phyloP scores from a whole-genome alignment of 2,329 filamentous ascomycete genomes.

The Fusarium sublunatum region DNA sequence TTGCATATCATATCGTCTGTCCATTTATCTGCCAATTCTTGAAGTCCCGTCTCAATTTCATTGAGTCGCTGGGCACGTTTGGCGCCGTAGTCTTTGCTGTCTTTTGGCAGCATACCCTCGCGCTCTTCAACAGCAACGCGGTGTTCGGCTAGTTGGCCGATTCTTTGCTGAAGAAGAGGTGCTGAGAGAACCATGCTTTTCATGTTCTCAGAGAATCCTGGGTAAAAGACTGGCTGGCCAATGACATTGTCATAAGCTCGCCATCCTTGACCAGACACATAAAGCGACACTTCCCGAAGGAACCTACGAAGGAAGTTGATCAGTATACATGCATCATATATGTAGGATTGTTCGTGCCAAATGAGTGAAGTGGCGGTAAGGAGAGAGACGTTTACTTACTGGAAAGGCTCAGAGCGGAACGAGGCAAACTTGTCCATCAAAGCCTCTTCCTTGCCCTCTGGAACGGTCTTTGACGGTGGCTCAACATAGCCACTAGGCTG shows the following conservation, averaged over 20 bases:
- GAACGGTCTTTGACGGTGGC: constrained; percentile 54
- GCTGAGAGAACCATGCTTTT: constrained; percentile 80
- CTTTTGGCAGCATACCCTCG: constrained; percentile 72
- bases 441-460: constrained; percentile 71
- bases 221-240: constrained; percentile 92
- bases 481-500: constrained; percentile 77
- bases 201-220: constrained; percentile 92
- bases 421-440: constrained; percentile 86
- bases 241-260: constrained; percentile 91
- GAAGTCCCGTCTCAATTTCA: constrained; percentile 77
- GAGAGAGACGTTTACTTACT: constrained; percentile 53
- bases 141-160: constrained; percentile 79
- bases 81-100: constrained; percentile 63
- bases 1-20: constrained; percentile 99
- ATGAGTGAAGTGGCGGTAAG: background rate
- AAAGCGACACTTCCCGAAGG: constrained; percentile 90
- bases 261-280: constrained; percentile 95
- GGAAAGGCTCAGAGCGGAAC: constrained; percentile 77
- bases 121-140: constrained; percentile 80
- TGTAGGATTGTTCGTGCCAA: background rate
- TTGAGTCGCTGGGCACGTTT: constrained; percentile 66
- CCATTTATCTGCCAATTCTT: constrained; percentile 85
- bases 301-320: constrained; percentile 67
- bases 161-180: constrained; percentile 77
- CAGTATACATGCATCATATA: constrained; percentile 4